Base-by-base conservation (phyloP, 129 eudicot species). In the Tanacetum coccineum region DNA sequence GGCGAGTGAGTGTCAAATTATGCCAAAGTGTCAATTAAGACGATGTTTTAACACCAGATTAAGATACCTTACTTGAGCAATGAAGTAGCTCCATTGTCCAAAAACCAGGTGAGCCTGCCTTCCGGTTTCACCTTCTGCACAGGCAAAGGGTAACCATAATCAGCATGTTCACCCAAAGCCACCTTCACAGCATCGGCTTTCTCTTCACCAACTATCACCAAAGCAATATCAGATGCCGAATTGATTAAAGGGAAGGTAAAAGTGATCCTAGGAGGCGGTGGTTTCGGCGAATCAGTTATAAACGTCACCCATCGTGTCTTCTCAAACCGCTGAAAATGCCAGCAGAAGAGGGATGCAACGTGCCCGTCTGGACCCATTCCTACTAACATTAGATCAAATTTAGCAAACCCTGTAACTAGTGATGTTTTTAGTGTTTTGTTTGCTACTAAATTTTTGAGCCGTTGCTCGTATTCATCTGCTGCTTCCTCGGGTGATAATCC, bases 281-380 rank as follows among this genome's bases (percentile, higher is more conserved):
- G 91, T 74, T 92, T 92, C n/a, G 98, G 98, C 0, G 96, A 92
- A 72, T 84, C 89, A 25, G 69, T 82, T 25, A 92, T 89, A 75
- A 86, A 88, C 1, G 96, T 86, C 44, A 92, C 95, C 96, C 95
- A 88, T 21, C 69, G 64, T 47, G 76, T 55, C 78, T 86, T 81
- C 67, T 92, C 98, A 26, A 81, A 73, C 10, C 87, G 82, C 6
- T 83, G 89, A 48, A 74, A 80, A 45, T 79, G 96, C 73, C 81
- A 78, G 65, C 95, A 90, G 80, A 92, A 92, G 3, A 92, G 81
- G 22, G 98, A 92, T 22, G 98, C 98, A 13, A 88, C 96, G 17
- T 92, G 98, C 2, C 98, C 98, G 1, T 88, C 96, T 14, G 98
- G 98, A 13, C 98, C 96, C 98, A 92, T 88, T 3, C 98, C 98